Percentiles rank a stretch among this genome's conserved stretches.
phyloP scores from a whole-genome alignment of 345 rosid species.

The Schrenkiella parvula region DNA sequence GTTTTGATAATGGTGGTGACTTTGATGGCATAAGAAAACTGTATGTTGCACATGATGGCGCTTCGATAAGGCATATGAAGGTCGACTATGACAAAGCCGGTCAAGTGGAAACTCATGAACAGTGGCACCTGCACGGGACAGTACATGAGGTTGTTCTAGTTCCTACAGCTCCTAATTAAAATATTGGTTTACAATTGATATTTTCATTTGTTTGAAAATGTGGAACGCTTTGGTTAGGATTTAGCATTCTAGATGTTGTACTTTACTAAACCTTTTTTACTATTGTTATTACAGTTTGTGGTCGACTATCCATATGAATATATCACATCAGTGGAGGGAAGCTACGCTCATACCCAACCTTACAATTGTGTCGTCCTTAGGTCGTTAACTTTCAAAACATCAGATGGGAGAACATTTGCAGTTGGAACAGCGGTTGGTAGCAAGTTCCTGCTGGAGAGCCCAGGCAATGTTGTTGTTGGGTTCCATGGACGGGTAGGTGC shows the following conservation, averaged over 20 bases:
- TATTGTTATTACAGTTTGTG: background rate
- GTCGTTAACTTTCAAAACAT: conserved; percentile 3
- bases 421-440: background rate
- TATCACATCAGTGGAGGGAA: conserved; percentile 13
- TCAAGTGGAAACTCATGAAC: background rate
- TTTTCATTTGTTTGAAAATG: background rate
- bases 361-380: background rate
- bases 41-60: background rate
- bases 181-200: background rate
- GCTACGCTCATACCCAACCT: background rate
- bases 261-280: background rate
- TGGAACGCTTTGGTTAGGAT: no score
- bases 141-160: background rate
- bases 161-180: background rate
- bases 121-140: background rate
- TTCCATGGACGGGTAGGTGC: conserved; percentile 20
- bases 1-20: conserved; percentile 13
- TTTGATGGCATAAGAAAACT: conserved; percentile 10
- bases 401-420: background rate
- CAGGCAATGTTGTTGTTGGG: conserved; percentile 11
- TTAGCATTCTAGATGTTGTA: no score
- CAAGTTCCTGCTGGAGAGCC: background rate
- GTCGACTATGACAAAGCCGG: conserved; percentile 2
- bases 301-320: conserved; percentile 4
- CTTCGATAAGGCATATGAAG: background rate